Evolutionary conservation across 257 asterid genomes (phyloP), one percentile per base, ranked within the genome.

Genomic region (Nicotiana obtusifolia): DNA sequence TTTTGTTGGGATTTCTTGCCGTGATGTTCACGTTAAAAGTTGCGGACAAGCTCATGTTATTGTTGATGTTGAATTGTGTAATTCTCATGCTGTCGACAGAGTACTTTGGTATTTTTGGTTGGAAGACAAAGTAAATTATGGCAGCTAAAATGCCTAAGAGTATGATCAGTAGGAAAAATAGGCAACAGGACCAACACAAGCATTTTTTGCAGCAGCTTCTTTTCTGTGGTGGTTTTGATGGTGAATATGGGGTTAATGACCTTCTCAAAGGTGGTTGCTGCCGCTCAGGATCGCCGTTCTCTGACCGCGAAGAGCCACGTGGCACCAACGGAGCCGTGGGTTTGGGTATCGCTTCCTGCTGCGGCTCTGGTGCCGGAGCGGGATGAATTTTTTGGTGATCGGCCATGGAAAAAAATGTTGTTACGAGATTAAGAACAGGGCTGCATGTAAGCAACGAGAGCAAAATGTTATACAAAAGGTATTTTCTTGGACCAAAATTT

Each of bases 311-410:
- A 4, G 93, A 89, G 26, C 84, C 89, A 1, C 88, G 89, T 1
- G 89, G 84, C 69, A 93, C 90, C 41, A 95, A 84, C 0, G 99
- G 99, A 17, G 91, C 88, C 5, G 94, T 85, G 76, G 98, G 73
- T 57, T 85, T 88, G 1, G 54, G 78, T 5, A 84, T 62, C 7
- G 83, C 84, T 7, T 83, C 81, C 7, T 47, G 61, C 37, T 0
- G 20, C 59, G 35, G 78, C 31, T 82, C 94, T 0, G 91, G 86
- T 47, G 84, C 91, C 1, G 98, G 97, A 49, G 86, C 91, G 1
- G 99, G 99, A 61, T 95, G 97, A 53, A 93, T 82, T 84, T 84
- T 88, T 82, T 91, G 97, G 16, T 86, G 92, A 81, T 93, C 98
- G 0, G 95, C 90, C 99, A 93, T 93, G 28, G 82, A 5, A 15